Evolutionary conservation across 2,329 filamentous ascomycete genomes (phyloP).

Genomic region (Trichoderma hamatum): DNA sequence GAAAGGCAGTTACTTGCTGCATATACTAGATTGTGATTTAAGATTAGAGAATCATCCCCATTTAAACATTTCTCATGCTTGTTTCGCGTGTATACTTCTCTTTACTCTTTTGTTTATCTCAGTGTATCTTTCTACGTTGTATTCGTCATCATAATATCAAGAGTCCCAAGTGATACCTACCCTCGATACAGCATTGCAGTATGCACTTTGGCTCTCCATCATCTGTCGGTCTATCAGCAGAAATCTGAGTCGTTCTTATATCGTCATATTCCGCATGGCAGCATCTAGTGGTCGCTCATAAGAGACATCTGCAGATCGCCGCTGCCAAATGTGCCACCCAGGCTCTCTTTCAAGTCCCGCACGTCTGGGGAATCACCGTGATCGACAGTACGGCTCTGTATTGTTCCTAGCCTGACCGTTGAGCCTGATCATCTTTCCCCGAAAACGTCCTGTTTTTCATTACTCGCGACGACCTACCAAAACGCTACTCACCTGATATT

Average conservation of each 20-base stretch:
- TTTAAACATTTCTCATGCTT: not conserved
- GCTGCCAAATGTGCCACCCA: not conserved
- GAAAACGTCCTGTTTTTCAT: not conserved
- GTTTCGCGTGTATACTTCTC: not conserved
- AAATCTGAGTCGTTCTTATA: not conserved
- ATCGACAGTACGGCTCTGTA: not conserved
- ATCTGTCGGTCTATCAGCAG: not conserved
- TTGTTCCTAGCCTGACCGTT: not conserved
- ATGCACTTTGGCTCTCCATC: not conserved
- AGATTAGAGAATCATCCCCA: not conserved
- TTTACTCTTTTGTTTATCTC: no score
- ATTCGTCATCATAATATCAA: not conserved
- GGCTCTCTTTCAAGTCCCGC: not conserved
- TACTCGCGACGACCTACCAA: not conserved
- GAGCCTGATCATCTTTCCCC: not conserved
- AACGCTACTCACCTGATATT: not conserved
- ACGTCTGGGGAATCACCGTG: not conserved
- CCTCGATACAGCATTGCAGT: not conserved
- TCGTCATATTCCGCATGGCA: not conserved
- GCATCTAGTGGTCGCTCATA: not conserved
- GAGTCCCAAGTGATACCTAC: not conserved
- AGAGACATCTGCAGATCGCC: not conserved
- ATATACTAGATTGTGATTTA: not conserved
- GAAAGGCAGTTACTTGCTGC: no score
- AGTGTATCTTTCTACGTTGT: not conserved